A percentile compares a stretch with the other conserved stretches of the same genome.
These are phyloP conservation scores for Dipodascus albidus DNA, from an alignment of 805 yeast genomes.

Conservation along the genomic window DNA sequence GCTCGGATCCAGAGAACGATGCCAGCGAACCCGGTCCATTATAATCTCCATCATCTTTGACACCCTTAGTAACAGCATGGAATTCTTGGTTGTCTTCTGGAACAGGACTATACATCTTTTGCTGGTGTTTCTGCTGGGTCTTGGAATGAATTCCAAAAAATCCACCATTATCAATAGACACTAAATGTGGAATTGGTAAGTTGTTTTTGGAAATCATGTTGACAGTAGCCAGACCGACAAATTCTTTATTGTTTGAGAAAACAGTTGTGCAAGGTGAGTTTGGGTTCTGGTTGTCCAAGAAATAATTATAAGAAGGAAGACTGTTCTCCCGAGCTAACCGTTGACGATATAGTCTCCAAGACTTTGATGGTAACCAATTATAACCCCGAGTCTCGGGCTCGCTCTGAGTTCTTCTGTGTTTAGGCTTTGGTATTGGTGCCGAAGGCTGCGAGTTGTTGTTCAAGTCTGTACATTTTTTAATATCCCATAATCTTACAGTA, in stretches of 20 bases:
- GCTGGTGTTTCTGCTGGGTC: not conserved
- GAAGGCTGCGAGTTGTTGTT: constrained; percentile 1
- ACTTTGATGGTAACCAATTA: constrained; percentile 12
- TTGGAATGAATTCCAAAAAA: not conserved
- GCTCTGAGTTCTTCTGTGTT: not conserved
- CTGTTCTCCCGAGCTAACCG: constrained; percentile 16
- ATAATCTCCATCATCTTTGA: no score
- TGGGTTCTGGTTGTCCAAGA: constrained; percentile 14
- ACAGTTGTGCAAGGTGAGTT: constrained; percentile 15
- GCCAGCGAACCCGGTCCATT: not conserved
- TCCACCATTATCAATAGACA: not conserved
- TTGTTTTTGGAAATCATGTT: not conserved
- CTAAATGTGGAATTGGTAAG: not conserved
- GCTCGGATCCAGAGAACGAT: not conserved
- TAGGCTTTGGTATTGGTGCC: not conserved
- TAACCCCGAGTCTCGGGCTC: constrained; percentile 2
- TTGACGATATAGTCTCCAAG: constrained; percentile 21
- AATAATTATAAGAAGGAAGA: constrained; percentile 10
- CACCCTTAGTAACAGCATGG: not conserved
- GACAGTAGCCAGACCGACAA: constrained; percentile 14
- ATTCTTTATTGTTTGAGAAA: constrained; percentile 20
- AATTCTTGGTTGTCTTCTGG: not conserved
- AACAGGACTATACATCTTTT: not conserved
- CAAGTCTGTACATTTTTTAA: constrained; percentile 16
- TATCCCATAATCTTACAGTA: constrained; percentile 56